Evolutionary conservation across 306 rosid genomes (phyloP), one percentile per base, ranked within the genome.

Genomic region (Inga laurina): DNA sequence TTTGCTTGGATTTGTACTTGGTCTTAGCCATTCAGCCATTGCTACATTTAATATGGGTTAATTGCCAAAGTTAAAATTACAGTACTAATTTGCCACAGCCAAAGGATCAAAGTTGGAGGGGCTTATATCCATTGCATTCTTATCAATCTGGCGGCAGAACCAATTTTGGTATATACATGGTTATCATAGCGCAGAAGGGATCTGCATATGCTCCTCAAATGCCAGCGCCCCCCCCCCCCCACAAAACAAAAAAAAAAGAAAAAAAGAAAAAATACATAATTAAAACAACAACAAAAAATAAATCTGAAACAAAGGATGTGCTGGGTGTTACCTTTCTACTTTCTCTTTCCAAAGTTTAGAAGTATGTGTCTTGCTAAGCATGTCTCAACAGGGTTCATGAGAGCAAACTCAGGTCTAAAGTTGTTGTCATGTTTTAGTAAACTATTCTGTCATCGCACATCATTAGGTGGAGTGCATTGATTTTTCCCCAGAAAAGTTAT

Each of bases 171-270:
- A 39, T 5, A 6, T 39, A 39, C 43, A 39, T 48, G 49, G 78
- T 24, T 78, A 11, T 46, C 32, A 37, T 72, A 48, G 79, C 10
- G 79, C 64, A 48, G 19, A 30, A 35, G 65, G 70, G 79, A 71
- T 49, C 75, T 19, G 44, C 27, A n/a, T 46, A 41, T 85, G 75
- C 84, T 77, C 48, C 48, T 44, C 48, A 11, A 44, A 44, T 9
- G 13, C 48, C 46, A 27, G 30, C 30, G 30, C 48, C 48, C 48
- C 3, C 48, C 13, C 13, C 48, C 48, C 48, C 3, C 48, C 13
- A 1, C 12, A 0, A 45, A 45, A 10, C 0, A 44, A 44, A 1
- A 44, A 44, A 43, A 43, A 0, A 7, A 8, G 10, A 2, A 22
- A 4, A 59, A 10, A 3, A 35, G 5, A 35, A 37, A 37, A 37